Evolutionary conservation across 352 stramenopile genomes (phyloP).

Genomic region (Globisporangium ultimum): DNA sequence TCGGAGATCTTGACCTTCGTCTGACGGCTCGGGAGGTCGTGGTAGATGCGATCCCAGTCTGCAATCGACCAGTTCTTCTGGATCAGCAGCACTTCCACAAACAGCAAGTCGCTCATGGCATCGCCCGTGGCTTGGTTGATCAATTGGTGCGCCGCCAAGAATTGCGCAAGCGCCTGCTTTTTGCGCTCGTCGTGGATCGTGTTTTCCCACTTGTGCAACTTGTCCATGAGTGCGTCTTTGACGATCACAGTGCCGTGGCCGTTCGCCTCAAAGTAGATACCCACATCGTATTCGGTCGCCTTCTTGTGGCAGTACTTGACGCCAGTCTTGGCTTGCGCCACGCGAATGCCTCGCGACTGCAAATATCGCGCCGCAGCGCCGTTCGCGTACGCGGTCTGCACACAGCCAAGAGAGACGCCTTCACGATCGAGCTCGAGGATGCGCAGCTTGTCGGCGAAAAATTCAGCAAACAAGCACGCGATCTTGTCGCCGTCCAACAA

Average conservation of each 20-base stretch:
- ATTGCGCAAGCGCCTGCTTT: constrained; percentile 76
- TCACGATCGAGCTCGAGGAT: constrained; percentile 65
- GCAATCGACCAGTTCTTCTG: constrained; percentile 87
- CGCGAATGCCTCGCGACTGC: constrained; percentile 58
- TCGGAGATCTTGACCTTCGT: constrained; percentile 85
- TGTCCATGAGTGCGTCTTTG: constrained; percentile 82
- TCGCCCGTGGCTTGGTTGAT: constrained; percentile 98
- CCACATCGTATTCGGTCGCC: constrained; percentile 95
- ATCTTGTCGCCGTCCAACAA: constrained; percentile 99
- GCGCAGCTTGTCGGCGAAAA: constrained; percentile 90
- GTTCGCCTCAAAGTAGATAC: constrained; percentile 99
- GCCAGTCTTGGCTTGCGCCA: constrained; percentile 94
- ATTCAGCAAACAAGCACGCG: constrained; percentile 93
- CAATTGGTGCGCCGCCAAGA: constrained; percentile 87
- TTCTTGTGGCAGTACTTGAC: constrained; percentile 98
- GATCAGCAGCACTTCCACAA: constrained; percentile 94
- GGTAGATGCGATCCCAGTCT: constrained; percentile 94
- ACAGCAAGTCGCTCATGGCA: constrained; percentile 95
- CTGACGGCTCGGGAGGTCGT: constrained; percentile 91
- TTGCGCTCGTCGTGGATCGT: constrained; percentile 71
- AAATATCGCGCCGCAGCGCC: constrained; percentile 92
- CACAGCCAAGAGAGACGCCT: constrained; percentile 90
- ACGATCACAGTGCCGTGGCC: constrained; percentile 99
- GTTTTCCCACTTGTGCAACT: constrained; percentile 80
- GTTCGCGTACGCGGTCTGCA: constrained; percentile 99